Conservation (phyloP, 257 asterid species). For the Solanum corneliomulleri region DNA sequence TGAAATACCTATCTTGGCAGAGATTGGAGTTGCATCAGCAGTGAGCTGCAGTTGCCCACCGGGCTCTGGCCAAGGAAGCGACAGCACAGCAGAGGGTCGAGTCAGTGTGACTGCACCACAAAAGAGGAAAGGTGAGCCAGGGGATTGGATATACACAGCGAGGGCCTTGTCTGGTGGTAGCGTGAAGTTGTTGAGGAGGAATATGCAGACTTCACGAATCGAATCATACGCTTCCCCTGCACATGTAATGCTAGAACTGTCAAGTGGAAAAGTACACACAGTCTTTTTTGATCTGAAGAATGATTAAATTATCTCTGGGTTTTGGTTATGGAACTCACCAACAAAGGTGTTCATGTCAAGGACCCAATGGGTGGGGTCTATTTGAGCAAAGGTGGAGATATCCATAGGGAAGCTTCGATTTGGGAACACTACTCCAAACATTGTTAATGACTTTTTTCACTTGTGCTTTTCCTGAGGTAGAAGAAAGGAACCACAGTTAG, state of each 20-base stretch:
- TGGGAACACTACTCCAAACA: constrained; percentile 95
- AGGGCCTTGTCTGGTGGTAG: constrained; percentile 94
- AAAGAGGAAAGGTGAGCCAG: constrained; percentile 71
- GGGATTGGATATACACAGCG: constrained; percentile 85
- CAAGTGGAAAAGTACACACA: background rate
- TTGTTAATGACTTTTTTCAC: background rate
- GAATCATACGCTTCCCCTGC: constrained; percentile 78
- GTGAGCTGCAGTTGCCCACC: constrained; percentile 52
- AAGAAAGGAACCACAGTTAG: background rate
- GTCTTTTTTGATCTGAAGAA: background rate
- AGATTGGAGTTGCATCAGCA: constrained; percentile 49
- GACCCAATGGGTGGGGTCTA: constrained; percentile 85
- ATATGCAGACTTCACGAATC: constrained; percentile 73
- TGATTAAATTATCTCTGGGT: background rate
- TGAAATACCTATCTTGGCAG: constrained; percentile 81
- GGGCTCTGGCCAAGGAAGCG: constrained; percentile 89
- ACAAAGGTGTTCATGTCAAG: constrained; percentile 97
- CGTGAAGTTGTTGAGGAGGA: constrained; percentile 61
- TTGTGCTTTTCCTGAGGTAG: background rate
- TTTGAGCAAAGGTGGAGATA: constrained; percentile 86
- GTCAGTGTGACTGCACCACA: constrained; percentile 83
- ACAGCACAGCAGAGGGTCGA: constrained; percentile 90
- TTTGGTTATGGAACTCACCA: constrained; percentile 11
- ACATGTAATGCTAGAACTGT: background rate
- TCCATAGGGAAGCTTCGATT: constrained; percentile 93